These are phyloP conservation scores for Kwoniella heveanensis DNA, from an alignment of 768 basidiomycete genomes.

Conservation along the genomic window DNA sequence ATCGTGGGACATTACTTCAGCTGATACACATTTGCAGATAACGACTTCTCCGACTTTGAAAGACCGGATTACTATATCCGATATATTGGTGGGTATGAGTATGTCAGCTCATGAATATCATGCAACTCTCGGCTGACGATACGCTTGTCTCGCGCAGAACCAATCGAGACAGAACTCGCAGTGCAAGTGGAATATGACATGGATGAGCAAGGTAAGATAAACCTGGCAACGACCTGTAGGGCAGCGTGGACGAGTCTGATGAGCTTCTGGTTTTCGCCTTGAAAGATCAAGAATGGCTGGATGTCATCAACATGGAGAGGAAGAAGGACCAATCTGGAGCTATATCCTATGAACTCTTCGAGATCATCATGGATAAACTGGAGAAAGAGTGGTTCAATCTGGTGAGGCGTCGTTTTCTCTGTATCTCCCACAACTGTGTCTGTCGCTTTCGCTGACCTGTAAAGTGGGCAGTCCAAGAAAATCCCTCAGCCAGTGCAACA, in stretches of 20 bases:
- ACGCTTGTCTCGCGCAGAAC: conserved; percentile 62
- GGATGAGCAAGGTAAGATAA: conserved; percentile 86
- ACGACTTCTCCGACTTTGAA: conserved; percentile 62
- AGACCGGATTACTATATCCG: conserved; percentile 86
- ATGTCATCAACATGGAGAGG: conserved; percentile 76
- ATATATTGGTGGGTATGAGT: conserved; percentile 69
- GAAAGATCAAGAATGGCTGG: conserved; percentile 91
- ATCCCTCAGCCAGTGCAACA: conserved; percentile 85
- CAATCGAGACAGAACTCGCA: conserved; percentile 86
- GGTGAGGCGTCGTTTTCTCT: too few relatives aligned
- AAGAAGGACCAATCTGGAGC: conserved; percentile 68
- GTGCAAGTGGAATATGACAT: conserved; percentile 98
- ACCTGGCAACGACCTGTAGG: not conserved
- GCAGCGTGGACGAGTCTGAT: not conserved
- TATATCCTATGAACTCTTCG: conserved; percentile 83
- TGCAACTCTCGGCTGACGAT: not conserved
- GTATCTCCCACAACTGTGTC: too few relatives aligned
- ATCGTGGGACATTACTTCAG: not conserved
- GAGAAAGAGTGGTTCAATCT: conserved; percentile 99
- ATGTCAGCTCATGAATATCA: not conserved
- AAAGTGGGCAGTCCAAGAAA: conserved; percentile 96
- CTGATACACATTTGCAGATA: conserved; percentile 32
- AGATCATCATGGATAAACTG: conserved; percentile 93
- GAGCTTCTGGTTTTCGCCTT: too few relatives aligned
- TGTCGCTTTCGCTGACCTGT: too few relatives aligned